phyloP scores from a whole-genome alignment of 805 yeast genomes.

The Yarrowia sp. region DNA sequence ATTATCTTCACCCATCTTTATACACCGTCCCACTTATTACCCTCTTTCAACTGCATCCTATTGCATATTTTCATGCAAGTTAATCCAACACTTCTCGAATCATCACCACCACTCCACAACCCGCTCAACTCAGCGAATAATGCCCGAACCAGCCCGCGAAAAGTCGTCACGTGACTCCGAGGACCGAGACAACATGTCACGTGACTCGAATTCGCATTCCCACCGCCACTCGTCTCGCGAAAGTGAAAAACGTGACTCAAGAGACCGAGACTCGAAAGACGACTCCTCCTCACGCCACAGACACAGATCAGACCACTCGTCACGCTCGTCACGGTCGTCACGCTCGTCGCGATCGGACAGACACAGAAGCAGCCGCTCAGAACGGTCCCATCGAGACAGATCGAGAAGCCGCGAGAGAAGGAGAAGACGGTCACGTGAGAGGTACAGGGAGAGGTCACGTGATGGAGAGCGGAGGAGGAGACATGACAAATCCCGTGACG shows the following conservation, averaged over 20 bases:
- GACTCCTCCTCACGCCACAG: background rate
- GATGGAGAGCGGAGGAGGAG: background rate
- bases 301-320: too few relatives aligned
- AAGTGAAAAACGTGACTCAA: background rate
- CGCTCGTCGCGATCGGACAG: background rate
- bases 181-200: background rate
- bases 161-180: background rate
- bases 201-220: background rate
- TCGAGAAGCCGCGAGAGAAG: constrained; percentile 11
- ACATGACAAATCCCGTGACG: background rate
- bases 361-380: constrained; percentile 1
- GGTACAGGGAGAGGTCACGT: constrained; percentile 6
- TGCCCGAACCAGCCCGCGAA: background rate
- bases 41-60: too few relatives aligned
- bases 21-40: background rate
- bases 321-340: too few relatives aligned
- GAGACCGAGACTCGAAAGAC: background rate
- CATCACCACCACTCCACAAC: background rate
- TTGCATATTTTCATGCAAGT: background rate
- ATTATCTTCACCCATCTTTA: too few relatives aligned
- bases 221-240: too few relatives aligned
- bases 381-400: constrained; percentile 3
- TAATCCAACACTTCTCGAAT: background rate
- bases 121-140: background rate
- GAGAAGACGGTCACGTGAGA: constrained; percentile 1